A percentile compares a stretch with the other conserved stretches of the same genome.
These are phyloP conservation scores for Dictyophora rubrovolvata DNA, from an alignment of 768 basidiomycete species.

Conservation along the genomic window DNA sequence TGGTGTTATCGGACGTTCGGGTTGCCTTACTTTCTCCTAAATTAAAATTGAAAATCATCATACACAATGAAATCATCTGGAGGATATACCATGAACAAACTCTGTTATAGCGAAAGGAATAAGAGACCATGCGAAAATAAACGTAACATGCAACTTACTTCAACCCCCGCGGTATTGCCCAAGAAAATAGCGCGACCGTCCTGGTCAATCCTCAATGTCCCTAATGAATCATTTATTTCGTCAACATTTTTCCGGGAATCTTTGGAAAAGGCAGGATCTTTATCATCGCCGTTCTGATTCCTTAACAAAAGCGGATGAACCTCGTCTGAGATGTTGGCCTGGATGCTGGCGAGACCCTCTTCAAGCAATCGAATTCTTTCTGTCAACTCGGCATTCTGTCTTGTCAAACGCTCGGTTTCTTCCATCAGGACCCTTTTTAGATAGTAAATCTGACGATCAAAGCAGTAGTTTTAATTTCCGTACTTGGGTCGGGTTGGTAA, in stretches of 20 bases:
- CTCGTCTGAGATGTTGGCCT: slow-evolving; percentile 8
- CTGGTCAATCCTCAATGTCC: slow-evolving; percentile 2
- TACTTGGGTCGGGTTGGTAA: slow-evolving; percentile 9
- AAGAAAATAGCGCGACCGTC: slow-evolving; percentile 5
- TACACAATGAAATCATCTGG: background rate
- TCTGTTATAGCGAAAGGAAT: background rate
- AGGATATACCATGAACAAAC: slow-evolving; percentile 1
- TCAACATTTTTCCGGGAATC: background rate
- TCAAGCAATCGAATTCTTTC: slow-evolving; percentile 9
- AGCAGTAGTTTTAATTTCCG: background rate
- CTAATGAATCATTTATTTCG: slow-evolving; percentile 7
- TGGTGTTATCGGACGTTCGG: background rate
- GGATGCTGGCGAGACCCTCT: slow-evolving; percentile 9
- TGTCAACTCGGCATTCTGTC: slow-evolving; percentile 6
- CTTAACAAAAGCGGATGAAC: slow-evolving; percentile 8
- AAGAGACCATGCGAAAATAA: background rate
- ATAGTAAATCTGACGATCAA: background rate
- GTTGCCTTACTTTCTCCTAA: background rate
- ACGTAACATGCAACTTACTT: background rate
- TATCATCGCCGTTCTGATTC: background rate
- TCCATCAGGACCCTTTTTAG: slow-evolving; percentile 4
- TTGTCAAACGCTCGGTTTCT: slow-evolving; percentile 4
- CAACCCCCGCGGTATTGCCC: slow-evolving; percentile 5
- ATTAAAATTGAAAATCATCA: background rate
- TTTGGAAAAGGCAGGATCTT: background rate